These are phyloP conservation scores for Hemisphaericaspora nanyangensis DNA, from an alignment of 805 yeast genomes.

Conservation along the genomic window DNA sequence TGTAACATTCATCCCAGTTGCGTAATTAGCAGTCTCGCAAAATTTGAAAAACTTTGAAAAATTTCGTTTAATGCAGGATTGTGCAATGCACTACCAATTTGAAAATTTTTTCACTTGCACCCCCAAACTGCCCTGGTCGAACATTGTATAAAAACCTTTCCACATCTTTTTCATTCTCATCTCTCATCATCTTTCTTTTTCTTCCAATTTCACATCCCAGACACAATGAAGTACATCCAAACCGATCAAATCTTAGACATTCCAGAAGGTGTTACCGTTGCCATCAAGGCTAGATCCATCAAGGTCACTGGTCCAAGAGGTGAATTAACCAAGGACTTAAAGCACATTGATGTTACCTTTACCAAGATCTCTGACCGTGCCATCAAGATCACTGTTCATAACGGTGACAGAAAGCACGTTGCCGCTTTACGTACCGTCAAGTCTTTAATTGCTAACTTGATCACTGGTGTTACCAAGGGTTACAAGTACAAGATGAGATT, in stretches of 20 bases:
- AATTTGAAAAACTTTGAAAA: background rate
- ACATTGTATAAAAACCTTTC: slow-evolving; percentile 2
- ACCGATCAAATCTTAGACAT: slow-evolving; percentile 77
- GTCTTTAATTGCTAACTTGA: slow-evolving; percentile 88
- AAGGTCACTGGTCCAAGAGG: slow-evolving; percentile 99
- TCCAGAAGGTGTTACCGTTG: slow-evolving; percentile 92
- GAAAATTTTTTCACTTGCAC: background rate
- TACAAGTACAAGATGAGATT: slow-evolving; percentile 99
- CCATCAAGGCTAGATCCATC: slow-evolving; percentile 86
- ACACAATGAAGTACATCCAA: slow-evolving; percentile 73
- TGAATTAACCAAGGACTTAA: slow-evolving; percentile 80
- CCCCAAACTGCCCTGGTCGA: no score
- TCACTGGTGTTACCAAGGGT: slow-evolving; percentile 99
- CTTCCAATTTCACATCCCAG: slow-evolving; percentile 1
- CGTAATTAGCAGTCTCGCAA: background rate
- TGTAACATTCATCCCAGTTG: background rate
- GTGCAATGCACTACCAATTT: background rate
- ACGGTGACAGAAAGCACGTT: slow-evolving; percentile 99
- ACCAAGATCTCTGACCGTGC: slow-evolving; percentile 64
- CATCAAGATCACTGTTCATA: slow-evolving; percentile 89
- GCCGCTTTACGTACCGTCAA: slow-evolving; percentile 99
- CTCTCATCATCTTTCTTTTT: slow-evolving; percentile 1
- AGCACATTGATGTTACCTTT: slow-evolving; percentile 95
- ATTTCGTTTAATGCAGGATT: background rate
- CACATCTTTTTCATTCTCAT: background rate